Conservation (phyloP, 768 basidiomycete genomes). For the Infundibulicybe gibba region DNA sequence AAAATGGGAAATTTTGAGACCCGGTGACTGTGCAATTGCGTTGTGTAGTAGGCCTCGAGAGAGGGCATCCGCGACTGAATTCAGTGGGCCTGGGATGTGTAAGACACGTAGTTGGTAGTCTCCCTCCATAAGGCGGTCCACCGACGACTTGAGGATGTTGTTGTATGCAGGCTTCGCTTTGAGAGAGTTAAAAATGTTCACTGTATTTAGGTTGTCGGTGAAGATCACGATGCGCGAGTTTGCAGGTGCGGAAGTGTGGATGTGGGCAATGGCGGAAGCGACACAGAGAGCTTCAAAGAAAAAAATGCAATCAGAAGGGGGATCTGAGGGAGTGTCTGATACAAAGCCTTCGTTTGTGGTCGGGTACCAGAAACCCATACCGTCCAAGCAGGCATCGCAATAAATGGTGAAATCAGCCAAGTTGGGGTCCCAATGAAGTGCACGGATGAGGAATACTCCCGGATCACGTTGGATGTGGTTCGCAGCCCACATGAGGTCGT, state of each 20-base stretch:
- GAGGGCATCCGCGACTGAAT: conserved; percentile 23
- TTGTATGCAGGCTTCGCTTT: no score
- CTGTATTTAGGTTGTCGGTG: no score
- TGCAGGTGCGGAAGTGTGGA: background rate
- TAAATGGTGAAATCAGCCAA: conserved; percentile 10
- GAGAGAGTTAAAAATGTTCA: no score
- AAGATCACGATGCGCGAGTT: conserved; percentile 4
- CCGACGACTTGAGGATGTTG: conserved; percentile 14
- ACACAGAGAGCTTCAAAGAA: conserved; percentile 14
- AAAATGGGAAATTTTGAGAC: background rate
- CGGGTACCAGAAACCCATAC: conserved; percentile 17
- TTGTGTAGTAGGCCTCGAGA: no score
- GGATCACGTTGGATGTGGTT: conserved; percentile 11
- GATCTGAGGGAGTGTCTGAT: conserved; percentile 18
- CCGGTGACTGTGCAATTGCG: no score
- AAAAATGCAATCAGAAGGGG: no score
- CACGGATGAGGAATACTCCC: conserved; percentile 17
- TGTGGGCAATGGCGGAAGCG: background rate
- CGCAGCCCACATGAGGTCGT: conserved; percentile 25
- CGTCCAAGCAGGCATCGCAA: conserved; percentile 17
- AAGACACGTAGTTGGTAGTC: conserved; percentile 16
- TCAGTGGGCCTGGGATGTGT: conserved; percentile 18
- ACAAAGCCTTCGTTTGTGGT: conserved; percentile 5
- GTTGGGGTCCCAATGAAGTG: conserved; percentile 9
- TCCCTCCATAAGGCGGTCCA: conserved; percentile 9